Evolutionary conservation across 73 alveolate genomes (phyloP), one percentile per base, ranked within the genome.

Genomic region (Strombidium stylifer): DNA sequence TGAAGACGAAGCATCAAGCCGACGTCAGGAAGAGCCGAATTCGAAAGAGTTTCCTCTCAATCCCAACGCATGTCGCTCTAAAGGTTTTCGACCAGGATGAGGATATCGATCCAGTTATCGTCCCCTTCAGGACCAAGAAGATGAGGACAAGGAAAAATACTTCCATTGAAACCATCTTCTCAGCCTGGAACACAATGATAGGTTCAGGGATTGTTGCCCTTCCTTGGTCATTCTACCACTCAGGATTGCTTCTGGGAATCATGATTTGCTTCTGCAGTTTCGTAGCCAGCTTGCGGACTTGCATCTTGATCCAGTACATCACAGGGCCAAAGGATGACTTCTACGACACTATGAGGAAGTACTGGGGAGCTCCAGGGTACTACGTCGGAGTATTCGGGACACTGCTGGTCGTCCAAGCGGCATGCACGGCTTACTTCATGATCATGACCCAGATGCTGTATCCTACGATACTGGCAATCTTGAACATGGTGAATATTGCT

Each of bases 151-250:
- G n/a, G n/a, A 67, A 67, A 47, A 28, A 67, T 31, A 32, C 68
- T 36, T 71, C 88, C 10, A 3, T 79, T 10, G 70, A 4, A 4
- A 32, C 42, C 10, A 32, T 32, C 10, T 32, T 32, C 42, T 6
- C 42, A 32, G 4, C n/a, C 10, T 85, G 95, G 92, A 85, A 85
- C 52, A 85, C 92, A 8, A 85, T 85, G 95, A 71, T 85, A 20
- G 95, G 95, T 1, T 78, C 91, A 7, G 30, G 82, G 0, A 66
- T 80, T 26, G 58, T 85, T 18, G 53, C 89, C 30, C 51, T 81
- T 0, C 95, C 95, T 26, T 80, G 83, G 81, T 56, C 62, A 28
- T 59, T 81, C 27, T 54, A 69, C 45, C 54, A 52, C 23, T 69
- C 91, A 0, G 95, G 95, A 0, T 54, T 80, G 16, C 51, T 85